phyloP scores from a whole-genome alignment of 2,329 filamentous ascomycete genomes.

The Akanthomyces lecanii region DNA sequence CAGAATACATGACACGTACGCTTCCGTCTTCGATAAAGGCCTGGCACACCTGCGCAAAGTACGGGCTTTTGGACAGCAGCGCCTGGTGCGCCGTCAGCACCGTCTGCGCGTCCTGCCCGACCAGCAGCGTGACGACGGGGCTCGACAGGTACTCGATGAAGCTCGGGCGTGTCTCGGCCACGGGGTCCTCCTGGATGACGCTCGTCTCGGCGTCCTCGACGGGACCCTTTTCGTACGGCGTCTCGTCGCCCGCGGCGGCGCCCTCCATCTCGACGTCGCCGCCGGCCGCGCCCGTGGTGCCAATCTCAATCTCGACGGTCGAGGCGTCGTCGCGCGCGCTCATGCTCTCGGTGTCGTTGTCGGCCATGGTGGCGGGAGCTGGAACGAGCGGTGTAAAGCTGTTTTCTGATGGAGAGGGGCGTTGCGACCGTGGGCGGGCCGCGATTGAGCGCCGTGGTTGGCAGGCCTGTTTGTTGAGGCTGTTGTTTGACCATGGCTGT shows the following conservation, averaged over 20 bases:
- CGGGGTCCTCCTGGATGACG: constrained; percentile 34
- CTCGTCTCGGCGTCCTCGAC: constrained; percentile 28
- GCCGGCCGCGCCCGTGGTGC: constrained; percentile 24
- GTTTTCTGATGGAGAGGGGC: neutral
- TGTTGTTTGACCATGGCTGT: neutral
- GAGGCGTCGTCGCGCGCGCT: constrained; percentile 20
- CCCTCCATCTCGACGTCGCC: constrained; percentile 39
- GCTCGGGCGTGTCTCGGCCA: constrained; percentile 33
- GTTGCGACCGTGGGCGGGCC: neutral
- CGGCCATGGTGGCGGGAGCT: constrained; percentile 26
- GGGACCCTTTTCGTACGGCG: constrained; percentile 28
- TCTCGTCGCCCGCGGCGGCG: constrained; percentile 26
- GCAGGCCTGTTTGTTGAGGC: neutral
- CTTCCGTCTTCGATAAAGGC: constrained; percentile 57
- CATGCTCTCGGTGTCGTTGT: constrained; percentile 19
- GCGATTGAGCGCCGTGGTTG: neutral
- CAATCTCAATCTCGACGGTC: constrained; percentile 19
- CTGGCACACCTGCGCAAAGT: constrained; percentile 61
- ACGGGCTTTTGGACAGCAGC: constrained; percentile 70
- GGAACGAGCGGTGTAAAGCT: neutral
- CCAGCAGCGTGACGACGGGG: constrained; percentile 63
- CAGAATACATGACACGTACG: constrained; percentile 40
- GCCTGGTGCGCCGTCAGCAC: constrained; percentile 75
- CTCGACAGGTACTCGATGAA: constrained; percentile 62
- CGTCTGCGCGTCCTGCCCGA: constrained; percentile 59